Conservation (phyloP, 805 yeast species). For the Saccharomycopsis capsularis region DNA sequence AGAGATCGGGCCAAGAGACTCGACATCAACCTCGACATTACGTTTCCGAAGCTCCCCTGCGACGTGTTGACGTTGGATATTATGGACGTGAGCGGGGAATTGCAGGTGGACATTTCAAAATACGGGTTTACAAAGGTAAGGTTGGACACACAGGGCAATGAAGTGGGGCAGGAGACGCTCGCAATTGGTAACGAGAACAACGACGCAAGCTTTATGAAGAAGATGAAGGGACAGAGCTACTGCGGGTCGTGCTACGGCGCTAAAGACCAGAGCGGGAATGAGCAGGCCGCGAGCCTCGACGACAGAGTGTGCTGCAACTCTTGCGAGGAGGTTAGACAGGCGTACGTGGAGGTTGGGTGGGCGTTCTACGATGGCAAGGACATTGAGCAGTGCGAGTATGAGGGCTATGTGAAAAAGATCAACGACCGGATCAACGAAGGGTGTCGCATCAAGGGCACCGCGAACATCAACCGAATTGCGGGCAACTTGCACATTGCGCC, state of each 20-base stretch:
- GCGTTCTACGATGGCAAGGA: conserved; percentile 83
- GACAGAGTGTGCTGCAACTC: conserved; percentile 63
- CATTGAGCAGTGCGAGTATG: conserved; percentile 84
- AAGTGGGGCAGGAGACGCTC: conserved; percentile 34
- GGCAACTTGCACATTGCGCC: conserved; percentile 97
- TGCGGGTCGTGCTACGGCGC: conserved; percentile 96
- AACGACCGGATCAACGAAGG: conserved; percentile 67
- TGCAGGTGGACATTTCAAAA: conserved; percentile 62
- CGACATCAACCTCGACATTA: conserved; percentile 72
- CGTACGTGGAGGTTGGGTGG: conserved; percentile 77
- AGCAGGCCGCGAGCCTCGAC: conserved; percentile 4
- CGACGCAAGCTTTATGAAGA: conserved; percentile 20
- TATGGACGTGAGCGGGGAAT: conserved; percentile 83
- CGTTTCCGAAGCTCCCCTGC: conserved; percentile 84
- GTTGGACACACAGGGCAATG: conserved; percentile 46
- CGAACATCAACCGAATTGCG: conserved; percentile 73
- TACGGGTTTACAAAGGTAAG: conserved; percentile 70
- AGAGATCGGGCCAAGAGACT: conserved; percentile 68
- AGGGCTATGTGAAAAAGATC: conserved; percentile 69
- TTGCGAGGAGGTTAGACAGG: conserved; percentile 73
- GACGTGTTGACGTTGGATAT: conserved; percentile 74
- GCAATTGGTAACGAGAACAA: conserved; percentile 32
- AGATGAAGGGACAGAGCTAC: conserved; percentile 30
- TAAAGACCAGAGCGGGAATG: conserved; percentile 45
- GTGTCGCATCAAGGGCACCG: conserved; percentile 76